Base-by-base conservation (phyloP, 306 rosid genomes). In the Lotus japonicus region DNA sequence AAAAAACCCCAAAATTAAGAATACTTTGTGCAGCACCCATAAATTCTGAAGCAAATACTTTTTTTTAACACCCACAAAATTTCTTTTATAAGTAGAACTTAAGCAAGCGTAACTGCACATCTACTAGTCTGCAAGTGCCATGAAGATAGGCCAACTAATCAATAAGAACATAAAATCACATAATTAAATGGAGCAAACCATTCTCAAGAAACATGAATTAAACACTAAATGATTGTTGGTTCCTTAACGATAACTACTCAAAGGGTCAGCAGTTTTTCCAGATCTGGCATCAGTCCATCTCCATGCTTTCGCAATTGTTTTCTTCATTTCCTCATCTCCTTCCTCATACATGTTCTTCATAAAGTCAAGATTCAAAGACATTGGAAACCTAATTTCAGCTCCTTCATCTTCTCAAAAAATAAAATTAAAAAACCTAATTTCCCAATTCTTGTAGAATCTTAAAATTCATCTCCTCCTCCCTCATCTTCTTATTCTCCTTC, bases 201-300 rank as follows among this genome's bases (percentile, higher is more conserved):
- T 46, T 42, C 59, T 14, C 64, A 5, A 42, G 18, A 71, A 66
- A 59, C 58, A 59, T 31, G 31, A 19, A 57, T 31, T 13, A 18
- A 18, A 44, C 36, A 73, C 50, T 50, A 19, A 77, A 68, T 9
- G 55, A 54, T 6, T 46, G 1, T 14, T 28, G 59, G 45, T 11
- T 5, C 60, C 61, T 68, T 78, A 82, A 18, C 67, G 73, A 50
- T 33, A 88, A 43, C 89, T 83, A 79, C 78, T 78, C 9, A 78
- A 21, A 9, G 95, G 89, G 61, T 95, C 97, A 23, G 85, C 87
- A 14, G 88, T 21, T 79, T 90, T 88, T 12, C 97, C 97, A 19
- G 97, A 71, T 74, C 95, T 88, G 5, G 97, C 95, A 72, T 90
- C 97, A 26, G 92, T 88, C 99, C 99, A n/a, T n/a, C n/a, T n/a